A percentile compares a stretch with the other conserved stretches of the same genome.
Evolutionary conservation across 2,329 filamentous ascomycete genomes (phyloP).

Genomic region (Xylaria sp.): DNA sequence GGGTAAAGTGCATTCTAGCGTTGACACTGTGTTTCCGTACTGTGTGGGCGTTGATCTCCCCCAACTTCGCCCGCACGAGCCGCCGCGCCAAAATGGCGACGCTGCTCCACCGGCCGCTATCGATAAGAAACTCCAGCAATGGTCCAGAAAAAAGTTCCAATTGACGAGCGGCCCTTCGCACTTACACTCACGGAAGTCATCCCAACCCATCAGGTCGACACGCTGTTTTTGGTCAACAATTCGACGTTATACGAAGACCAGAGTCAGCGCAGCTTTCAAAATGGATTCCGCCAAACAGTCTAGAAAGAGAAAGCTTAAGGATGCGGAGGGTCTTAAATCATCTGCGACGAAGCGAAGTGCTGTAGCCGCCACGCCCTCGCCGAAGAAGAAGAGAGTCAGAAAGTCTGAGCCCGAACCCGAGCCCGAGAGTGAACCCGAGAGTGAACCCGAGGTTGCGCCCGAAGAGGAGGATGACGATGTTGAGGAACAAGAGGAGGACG

Average conservation of each 20-base stretch:
- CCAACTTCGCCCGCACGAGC: too few species aligned
- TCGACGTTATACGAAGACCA: background rate
- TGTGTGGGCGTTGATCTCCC: too few species aligned
- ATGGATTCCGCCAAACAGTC: slow-evolving; percentile 30
- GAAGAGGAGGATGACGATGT: slow-evolving; percentile 21
- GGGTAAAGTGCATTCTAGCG: too few species aligned
- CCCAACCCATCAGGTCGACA: too few species aligned
- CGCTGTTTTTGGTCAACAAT: too few species aligned
- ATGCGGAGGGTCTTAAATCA: slow-evolving; percentile 29
- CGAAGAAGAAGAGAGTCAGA: slow-evolving; percentile 46
- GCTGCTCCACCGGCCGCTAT: background rate
- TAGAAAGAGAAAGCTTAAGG: slow-evolving; percentile 42
- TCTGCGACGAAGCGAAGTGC: slow-evolving; percentile 28
- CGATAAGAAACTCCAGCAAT: slow-evolving; percentile 7
- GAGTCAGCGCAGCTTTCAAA: background rate
- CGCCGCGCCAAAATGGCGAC: too few species aligned
- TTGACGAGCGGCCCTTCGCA: background rate
- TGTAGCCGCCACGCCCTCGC: slow-evolving; percentile 32
- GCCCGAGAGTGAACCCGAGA: slow-evolving; percentile 14
- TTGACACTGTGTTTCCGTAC: too few species aligned
- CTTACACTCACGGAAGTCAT: background rate
- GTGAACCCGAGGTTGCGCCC: slow-evolving; percentile 8
- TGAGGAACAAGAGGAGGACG: slow-evolving; percentile 11
- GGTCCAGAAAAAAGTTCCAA: slow-evolving; percentile 16
- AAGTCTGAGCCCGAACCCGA: slow-evolving; percentile 29